These are phyloP conservation scores for Aspergillus nanangensis DNA, from an alignment of 495 filamentous ascomycete species.

Conservation along the genomic window DNA sequence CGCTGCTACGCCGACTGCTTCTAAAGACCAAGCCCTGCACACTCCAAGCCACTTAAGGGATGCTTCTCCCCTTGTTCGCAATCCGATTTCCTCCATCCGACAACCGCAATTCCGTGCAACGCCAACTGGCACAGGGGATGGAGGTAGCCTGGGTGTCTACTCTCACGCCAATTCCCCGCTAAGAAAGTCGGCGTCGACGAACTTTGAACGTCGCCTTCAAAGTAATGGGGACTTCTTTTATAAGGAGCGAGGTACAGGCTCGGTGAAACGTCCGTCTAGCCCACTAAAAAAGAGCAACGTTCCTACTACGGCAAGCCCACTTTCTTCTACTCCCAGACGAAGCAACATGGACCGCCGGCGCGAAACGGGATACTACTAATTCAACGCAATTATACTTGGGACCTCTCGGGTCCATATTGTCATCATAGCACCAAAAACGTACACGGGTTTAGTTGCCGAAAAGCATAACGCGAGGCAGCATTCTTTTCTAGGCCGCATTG, in stretches of 20 bases:
- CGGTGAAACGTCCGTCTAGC: constrained; percentile 35
- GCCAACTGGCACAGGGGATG: constrained; percentile 49
- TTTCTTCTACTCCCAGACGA: constrained; percentile 24
- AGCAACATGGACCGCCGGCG: constrained; percentile 25
- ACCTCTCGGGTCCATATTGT: no score
- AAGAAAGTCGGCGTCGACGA: constrained; percentile 54
- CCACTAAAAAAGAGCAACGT: constrained; percentile 40
- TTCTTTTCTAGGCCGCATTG: constrained; percentile 1
- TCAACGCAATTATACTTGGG: constrained; percentile 1
- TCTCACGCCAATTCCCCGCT: constrained; percentile 78
- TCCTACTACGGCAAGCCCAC: constrained; percentile 26
- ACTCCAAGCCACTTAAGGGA: constrained; percentile 46
- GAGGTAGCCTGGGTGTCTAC: constrained; percentile 77
- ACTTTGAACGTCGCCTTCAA: constrained; percentile 36
- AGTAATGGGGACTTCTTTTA: constrained; percentile 34
- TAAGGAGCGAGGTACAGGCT: constrained; percentile 34
- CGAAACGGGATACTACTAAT: constrained; percentile 37
- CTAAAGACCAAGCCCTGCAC: constrained; percentile 26
- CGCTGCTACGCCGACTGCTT: constrained; percentile 24
- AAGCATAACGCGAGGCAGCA: no score
- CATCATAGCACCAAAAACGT: no score
- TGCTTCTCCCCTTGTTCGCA: constrained; percentile 45
- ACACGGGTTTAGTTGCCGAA: no score
- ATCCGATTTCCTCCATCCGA: constrained; percentile 44
- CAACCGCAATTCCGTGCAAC: constrained; percentile 53